Percentiles rank a stretch among this genome's conserved stretches.
Evolutionary conservation across 257 asterid genomes (phyloP).

Genomic region (Solanum paucissectum): DNA sequence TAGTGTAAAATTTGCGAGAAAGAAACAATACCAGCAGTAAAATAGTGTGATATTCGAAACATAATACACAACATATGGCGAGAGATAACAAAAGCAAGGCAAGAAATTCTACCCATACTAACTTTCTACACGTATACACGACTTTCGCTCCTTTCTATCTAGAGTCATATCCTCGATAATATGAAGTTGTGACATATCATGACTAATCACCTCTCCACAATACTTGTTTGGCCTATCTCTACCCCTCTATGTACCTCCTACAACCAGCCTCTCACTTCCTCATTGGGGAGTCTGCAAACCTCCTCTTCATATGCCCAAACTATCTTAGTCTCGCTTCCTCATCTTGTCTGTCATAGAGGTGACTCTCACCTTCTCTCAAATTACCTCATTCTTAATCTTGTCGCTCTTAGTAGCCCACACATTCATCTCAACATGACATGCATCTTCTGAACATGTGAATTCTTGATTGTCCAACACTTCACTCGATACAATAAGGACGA

Average conservation of each 20-base stretch:
- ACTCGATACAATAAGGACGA: background rate
- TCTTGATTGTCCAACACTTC: background rate
- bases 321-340: background rate
- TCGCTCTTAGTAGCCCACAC: background rate
- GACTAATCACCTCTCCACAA: background rate
- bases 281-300: background rate
- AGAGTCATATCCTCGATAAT: background rate
- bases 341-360: background rate
- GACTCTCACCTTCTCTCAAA: background rate
- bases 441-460: background rate
- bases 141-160: background rate
- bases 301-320: background rate
- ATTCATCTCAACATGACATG: background rate
- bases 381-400: background rate
- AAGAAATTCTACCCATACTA: background rate
- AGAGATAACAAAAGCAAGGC: background rate
- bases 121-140: background rate
- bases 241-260: background rate
- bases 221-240: background rate
- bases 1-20: background rate
- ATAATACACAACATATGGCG: background rate
- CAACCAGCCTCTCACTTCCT: background rate
- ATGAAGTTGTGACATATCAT: background rate
- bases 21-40: background rate
- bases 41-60: background rate